Base-by-base conservation (phyloP, 1,284 basidiomycete species). In the Coniophora puteana region DNA sequence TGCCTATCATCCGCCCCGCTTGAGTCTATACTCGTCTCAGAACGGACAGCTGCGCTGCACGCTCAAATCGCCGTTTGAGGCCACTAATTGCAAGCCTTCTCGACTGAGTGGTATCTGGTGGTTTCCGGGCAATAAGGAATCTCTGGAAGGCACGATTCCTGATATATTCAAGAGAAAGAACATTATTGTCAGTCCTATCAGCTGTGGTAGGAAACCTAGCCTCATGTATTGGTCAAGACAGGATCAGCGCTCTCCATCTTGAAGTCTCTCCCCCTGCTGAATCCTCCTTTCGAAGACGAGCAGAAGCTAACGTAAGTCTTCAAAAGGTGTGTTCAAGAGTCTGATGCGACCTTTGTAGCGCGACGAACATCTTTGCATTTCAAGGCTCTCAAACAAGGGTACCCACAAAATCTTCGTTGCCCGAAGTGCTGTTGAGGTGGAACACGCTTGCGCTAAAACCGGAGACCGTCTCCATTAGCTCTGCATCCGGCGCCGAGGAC, bases 331-430 rank as follows among this genome's bases (percentile, higher is more conserved):
- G 18, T 16, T 14, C 35, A 20, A 23, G 17, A 27, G 38, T 25
- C 5, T n/a, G 28, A 28, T 59, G 38, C 59, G 43, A 16, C 20
- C 32, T 43, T 20, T 38, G 30, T 55, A 89, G 86, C 43, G 78
- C 81, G 8, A 80, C 77, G 40, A 82, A 89, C 60, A 60, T 88
- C 27, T 89, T 89, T 56, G 81, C 83, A 26, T 89, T 89, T 55
- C 80, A 86, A 61, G 78, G 78, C 23, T 74, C 74, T 8, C 76
- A 80, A 43, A 74, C 74, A 10, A 71, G 69, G 28, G 48, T 65
- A 27, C 54, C 59, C 24, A 59, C 62, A 32, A 72, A 72, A 49
- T 61, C 66, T 24, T 59, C 63, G 10, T 58, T 74, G 21, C 83
- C 85, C 25, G 61, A 69, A 31, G 61, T 76, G 27, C 82, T 90